phyloP scores from a whole-genome alignment of 2,329 filamentous ascomycete species.

The Aspergillus latus region DNA sequence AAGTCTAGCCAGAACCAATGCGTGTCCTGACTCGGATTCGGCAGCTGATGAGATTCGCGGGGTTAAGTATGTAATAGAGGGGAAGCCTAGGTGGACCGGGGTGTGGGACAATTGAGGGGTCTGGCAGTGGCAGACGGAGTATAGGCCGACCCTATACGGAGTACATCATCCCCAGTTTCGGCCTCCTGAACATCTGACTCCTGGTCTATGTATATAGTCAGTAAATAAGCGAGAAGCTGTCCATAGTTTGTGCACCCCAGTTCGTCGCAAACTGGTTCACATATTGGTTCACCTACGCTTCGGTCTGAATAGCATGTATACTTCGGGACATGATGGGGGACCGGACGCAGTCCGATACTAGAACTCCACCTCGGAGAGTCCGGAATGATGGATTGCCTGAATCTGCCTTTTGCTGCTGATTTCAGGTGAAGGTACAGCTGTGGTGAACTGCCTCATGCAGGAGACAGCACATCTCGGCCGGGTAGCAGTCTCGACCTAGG shows the following conservation, averaged over 20 bases:
- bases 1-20: not conserved
- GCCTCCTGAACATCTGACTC: too few species aligned
- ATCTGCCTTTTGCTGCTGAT: conserved; percentile 3
- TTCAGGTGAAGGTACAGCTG: not conserved
- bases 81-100: too few species aligned
- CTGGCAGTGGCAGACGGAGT: too few species aligned
- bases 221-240: not conserved
- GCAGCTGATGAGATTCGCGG: not conserved
- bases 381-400: not conserved
- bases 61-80: too few species aligned
- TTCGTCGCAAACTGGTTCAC: not conserved
- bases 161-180: too few species aligned
- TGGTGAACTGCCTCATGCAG: not conserved
- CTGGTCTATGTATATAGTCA: too few species aligned
- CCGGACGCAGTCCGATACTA: not conserved
- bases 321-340: not conserved
- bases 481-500: not conserved
- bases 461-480: not conserved
- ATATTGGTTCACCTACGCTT: not conserved
- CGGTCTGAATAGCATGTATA: not conserved
- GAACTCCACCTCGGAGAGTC: not conserved
- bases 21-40: not conserved
- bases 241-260: too few species aligned
- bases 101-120: too few species aligned
- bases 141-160: too few species aligned